Base-by-base conservation (phyloP, 2,329 filamentous ascomycete genomes). In the Xylaria sp. region DNA sequence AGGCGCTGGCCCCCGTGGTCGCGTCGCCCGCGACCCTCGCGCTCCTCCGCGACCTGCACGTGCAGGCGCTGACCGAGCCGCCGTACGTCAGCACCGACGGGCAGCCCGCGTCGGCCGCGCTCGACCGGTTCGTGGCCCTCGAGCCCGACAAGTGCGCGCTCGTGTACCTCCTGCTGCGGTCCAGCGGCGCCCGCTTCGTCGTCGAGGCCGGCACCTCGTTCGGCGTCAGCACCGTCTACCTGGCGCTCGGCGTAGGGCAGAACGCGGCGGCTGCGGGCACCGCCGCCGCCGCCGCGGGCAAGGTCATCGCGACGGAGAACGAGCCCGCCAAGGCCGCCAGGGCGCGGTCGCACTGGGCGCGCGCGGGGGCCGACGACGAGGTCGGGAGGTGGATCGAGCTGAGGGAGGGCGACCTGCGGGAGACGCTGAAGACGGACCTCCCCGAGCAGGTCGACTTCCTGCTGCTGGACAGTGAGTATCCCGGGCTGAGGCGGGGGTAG, bases 131-230 rank as follows among this genome's bases (percentile, higher is more conserved):
- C 64, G 78, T 87, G 48, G 81, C 81, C 0, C 72, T 87, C 1
- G 82, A 85, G 37, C 69, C 74, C 7, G 82, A 86, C 64, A 87
- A 87, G 65, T 81, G 77, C 60, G 71, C 77, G 2, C 74, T 85
- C 38, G 69, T 83, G 1, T 86, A 87, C 65, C 77, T 80, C 17
- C 72, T 87, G 0, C 64, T 77, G 2, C 74, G 76, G 2, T 72
- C 76, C 9, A 78, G 69, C 8, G 73, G 76, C 1, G 83, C 83
- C 0, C 72, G 71, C 1, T 76, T 75, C 39, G 70, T 86, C 19
- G 77, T 87, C 37, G 84, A 87, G 63, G 83, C 81, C 0, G 84
- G 84, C 1, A 87, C 84, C 0, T 81, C 77, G 39, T 87, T 83
- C 52, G 84, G 84, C 2, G 77, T 87, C 1, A 83, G 79, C 51